Evolutionary conservation across 305 asterid species (phyloP).

Genomic region (Ruellia speciosa): DNA sequence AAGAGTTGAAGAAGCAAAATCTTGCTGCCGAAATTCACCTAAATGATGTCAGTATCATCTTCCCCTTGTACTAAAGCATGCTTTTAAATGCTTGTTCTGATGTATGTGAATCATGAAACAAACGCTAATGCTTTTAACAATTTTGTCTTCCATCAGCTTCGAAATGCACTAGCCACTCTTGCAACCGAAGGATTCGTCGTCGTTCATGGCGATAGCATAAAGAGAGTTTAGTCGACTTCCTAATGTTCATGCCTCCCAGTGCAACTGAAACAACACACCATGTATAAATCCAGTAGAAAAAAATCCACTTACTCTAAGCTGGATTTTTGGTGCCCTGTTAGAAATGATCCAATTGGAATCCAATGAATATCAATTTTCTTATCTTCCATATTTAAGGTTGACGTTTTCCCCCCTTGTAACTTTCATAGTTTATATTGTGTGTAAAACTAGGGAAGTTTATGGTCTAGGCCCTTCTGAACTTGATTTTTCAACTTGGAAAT

Average conservation of each 20-base stretch:
- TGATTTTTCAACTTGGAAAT: no score
- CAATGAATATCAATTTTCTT: no score
- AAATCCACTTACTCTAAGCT: background rate
- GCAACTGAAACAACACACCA: background rate
- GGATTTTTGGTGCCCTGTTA: background rate
- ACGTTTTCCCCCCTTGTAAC: no score
- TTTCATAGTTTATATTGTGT: no score
- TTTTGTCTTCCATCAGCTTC: constrained; percentile 43
- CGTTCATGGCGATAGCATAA: constrained; percentile 76
- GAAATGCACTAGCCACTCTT: constrained; percentile 77
- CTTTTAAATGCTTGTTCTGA: background rate
- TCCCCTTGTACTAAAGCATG: background rate
- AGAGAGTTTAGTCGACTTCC: constrained; percentile 41
- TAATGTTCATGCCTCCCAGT: background rate
- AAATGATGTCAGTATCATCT: constrained; percentile 48
- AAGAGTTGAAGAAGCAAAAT: constrained; percentile 73
- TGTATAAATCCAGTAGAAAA: background rate
- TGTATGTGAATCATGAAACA: background rate
- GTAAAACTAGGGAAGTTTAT: no score
- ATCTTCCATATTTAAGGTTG: no score
- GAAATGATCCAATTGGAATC: no score
- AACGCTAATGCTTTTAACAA: constrained; percentile 1
- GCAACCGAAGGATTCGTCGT: constrained; percentile 69
- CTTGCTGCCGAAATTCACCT: constrained; percentile 60
- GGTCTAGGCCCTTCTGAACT: no score